Evolutionary conservation across 2,329 filamentous ascomycete genomes (phyloP).

Genomic region (Colletotrichum limetticola): DNA sequence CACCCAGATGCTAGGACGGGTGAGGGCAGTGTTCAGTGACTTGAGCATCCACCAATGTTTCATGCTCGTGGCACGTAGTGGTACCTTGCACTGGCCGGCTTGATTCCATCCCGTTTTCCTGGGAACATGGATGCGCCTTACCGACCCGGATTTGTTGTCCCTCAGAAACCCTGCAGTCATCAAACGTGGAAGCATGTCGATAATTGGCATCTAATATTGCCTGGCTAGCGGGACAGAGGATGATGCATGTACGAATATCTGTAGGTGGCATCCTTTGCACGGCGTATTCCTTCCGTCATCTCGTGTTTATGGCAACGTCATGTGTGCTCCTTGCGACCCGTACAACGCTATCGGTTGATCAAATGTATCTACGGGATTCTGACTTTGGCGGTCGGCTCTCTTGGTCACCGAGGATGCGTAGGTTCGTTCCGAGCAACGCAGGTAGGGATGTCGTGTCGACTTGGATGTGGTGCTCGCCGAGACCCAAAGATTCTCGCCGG

Average conservation of each 20-base stretch:
- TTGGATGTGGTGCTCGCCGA: not conserved
- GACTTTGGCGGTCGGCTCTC: not conserved
- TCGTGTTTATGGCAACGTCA: not conserved
- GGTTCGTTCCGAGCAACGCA: not conserved
- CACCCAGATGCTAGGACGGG: constrained; percentile 18
- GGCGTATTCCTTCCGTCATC: not conserved
- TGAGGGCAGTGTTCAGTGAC: constrained; percentile 16
- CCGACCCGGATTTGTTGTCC: constrained; percentile 18
- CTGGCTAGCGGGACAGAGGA: not conserved
- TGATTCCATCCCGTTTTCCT: constrained; percentile 22
- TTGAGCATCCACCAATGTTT: constrained; percentile 21
- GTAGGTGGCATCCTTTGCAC: not conserved
- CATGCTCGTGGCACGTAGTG: constrained; percentile 13
- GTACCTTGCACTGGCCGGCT: not conserved
- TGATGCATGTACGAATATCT: not conserved
- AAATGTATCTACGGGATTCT: not conserved
- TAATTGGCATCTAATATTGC: constrained; percentile 12
- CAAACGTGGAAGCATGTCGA: constrained; percentile 27
- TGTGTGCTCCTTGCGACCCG: not conserved
- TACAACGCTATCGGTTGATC: not conserved
- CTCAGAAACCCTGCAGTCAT: constrained; percentile 26
- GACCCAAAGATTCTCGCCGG: not conserved
- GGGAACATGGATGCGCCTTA: constrained; percentile 21
- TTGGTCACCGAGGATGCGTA: not conserved
- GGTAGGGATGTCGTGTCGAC: not conserved